Percentiles rank a stretch among this genome's conserved stretches.
phyloP scores from a whole-genome alignment of 176 grass and related monocot genomes.

The Oryza brachyantha region DNA sequence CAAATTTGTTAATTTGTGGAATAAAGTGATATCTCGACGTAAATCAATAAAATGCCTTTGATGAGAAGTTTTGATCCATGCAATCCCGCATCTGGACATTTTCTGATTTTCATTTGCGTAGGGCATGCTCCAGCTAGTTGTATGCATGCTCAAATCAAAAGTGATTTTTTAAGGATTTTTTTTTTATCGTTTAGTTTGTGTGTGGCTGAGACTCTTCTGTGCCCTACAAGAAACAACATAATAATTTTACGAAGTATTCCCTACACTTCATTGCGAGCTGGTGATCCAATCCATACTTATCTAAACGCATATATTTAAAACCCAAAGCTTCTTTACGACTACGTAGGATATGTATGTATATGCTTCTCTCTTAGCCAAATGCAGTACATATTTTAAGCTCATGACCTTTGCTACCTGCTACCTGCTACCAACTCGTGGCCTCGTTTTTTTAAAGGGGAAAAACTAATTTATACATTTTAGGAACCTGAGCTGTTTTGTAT shows the following conservation, averaged over 20 bases:
- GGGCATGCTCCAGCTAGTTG: neutral
- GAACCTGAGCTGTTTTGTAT: neutral
- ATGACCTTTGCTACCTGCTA: neutral
- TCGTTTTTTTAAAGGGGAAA: neutral
- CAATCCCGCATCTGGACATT: neutral
- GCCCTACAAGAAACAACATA: neutral
- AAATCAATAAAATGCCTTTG: too few relatives aligned
- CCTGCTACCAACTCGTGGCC: neutral
- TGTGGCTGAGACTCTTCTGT: neutral
- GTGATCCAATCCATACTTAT: constrained; percentile 33
- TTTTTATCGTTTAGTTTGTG: neutral
- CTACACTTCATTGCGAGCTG: neutral
- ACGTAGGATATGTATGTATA: neutral
- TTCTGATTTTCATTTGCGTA: neutral
- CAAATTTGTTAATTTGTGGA: neutral
- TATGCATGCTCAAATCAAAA: neutral
- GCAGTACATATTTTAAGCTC: neutral
- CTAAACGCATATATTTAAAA: neutral
- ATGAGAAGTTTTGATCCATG: neutral
- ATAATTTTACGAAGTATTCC: neutral
- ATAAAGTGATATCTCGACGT: too few relatives aligned
- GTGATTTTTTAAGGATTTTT: neutral
- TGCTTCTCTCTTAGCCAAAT: neutral
- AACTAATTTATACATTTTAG: neutral
- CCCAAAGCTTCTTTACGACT: neutral